A percentile compares a stretch with the other conserved stretches of the same genome.
These are phyloP conservation scores for Daldinia vernicosa DNA, from an alignment of 495 filamentous ascomycete species.

Conservation along the genomic window DNA sequence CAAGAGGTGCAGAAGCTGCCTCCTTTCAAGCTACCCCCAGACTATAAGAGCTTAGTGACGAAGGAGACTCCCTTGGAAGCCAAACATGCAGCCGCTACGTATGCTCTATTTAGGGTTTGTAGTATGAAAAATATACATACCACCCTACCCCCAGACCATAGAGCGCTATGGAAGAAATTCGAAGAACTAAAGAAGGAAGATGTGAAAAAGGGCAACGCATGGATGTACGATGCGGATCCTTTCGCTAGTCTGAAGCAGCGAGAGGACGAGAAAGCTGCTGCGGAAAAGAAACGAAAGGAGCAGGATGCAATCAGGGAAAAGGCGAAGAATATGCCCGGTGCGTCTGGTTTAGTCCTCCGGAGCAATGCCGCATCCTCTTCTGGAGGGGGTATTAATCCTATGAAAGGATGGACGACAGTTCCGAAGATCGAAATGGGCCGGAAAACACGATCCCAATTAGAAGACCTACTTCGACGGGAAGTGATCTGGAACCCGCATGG, in stretches of 20 bases:
- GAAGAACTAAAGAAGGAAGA: constrained; percentile 79
- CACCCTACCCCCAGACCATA: constrained; percentile 90
- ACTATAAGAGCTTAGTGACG: constrained; percentile 70
- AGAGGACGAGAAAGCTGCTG: constrained; percentile 73
- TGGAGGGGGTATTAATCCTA: constrained; percentile 43
- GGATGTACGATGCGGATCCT: constrained; percentile 97
- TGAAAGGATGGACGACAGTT: constrained; percentile 82
- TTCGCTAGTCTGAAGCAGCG: constrained; percentile 81
- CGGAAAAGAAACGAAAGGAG: constrained; percentile 76
- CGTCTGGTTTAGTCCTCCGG: constrained; percentile 50
- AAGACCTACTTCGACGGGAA: constrained; percentile 76
- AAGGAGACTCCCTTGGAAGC: constrained; percentile 86
- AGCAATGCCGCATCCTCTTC: constrained; percentile 44
- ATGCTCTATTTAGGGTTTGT: constrained; percentile 87
- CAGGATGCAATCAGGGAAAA: constrained; percentile 69
- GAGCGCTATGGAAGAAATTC: constrained; percentile 89
- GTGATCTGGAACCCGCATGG: constrained; percentile 86
- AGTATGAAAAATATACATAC: constrained; percentile 95
- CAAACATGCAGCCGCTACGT: constrained; percentile 90
- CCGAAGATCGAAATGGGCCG: constrained; percentile 94
- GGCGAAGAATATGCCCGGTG: constrained; percentile 63
- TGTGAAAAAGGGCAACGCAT: constrained; percentile 75
- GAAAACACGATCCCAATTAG: constrained; percentile 77
- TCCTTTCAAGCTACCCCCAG: constrained; percentile 80
- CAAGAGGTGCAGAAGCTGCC: constrained; percentile 75